phyloP scores from a whole-genome alignment of 495 filamentous ascomycete species.

The Podospora anserina region DNA sequence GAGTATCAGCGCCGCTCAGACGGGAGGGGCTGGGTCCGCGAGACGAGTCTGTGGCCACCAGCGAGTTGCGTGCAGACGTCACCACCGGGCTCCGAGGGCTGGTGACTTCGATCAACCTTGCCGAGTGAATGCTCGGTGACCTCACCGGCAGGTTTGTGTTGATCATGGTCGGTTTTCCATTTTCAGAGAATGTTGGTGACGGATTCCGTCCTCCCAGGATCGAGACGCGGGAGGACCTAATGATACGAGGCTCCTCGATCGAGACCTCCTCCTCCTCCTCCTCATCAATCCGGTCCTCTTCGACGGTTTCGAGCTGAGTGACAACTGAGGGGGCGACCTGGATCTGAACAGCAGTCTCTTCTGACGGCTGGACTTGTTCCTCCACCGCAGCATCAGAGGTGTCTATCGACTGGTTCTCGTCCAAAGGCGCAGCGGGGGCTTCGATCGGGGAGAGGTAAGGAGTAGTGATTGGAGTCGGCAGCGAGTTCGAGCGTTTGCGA shows the following conservation, averaged over 20 bases:
- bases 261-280: constrained; percentile 45
- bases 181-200: constrained; percentile 41
- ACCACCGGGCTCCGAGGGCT: constrained; percentile 43
- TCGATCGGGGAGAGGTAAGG: constrained; percentile 23
- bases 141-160: constrained; percentile 39
- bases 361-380: background rate
- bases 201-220: constrained; percentile 43
- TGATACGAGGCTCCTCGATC: constrained; percentile 52
- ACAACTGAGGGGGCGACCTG: background rate
- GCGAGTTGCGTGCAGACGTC: constrained; percentile 42
- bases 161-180: constrained; percentile 38
- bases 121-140: constrained; percentile 51
- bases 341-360: background rate
- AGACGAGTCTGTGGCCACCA: constrained; percentile 39
- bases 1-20: constrained; percentile 39
- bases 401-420: background rate
- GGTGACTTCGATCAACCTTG: constrained; percentile 53
- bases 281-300: constrained; percentile 19
- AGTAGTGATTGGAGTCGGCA: constrained; percentile 42
- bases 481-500: constrained; percentile 54
- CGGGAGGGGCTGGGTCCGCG: constrained; percentile 35
- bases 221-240: constrained; percentile 55
- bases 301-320: constrained; percentile 25
- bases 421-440: background rate
- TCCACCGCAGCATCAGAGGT: background rate